Evolutionary conservation across 2,329 filamentous ascomycete species (phyloP), one percentile per base, ranked within the genome.

Genomic region (Pyrenochaeta sp.): DNA sequence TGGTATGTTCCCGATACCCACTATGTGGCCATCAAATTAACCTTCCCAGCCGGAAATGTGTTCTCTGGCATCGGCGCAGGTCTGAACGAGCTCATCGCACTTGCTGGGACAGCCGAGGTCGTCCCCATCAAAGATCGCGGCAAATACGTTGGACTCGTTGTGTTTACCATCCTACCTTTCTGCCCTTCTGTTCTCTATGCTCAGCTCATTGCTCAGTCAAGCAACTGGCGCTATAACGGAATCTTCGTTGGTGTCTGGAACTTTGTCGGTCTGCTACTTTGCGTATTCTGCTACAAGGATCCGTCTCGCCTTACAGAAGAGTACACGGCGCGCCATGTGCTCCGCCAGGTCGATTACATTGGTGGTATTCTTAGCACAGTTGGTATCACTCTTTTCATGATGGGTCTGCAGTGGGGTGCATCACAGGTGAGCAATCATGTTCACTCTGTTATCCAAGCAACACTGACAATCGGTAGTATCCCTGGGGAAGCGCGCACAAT

Each of bases 61-160:
- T 81, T 91, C 61, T 83, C 88, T 9, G 89, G 89, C 1, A 79
- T 86, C 5, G 89, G 88, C 34, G 88, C 88, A 10, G 89, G 89
- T 13, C 83, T 91, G 59, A 88, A 88, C 64, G 88, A 91, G 72
- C 78, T 91, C 34, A 91, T 87, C 5, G 88, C 89, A 4, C 79
- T 91, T 8, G 88, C 89, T 28, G 89, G 84, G 34, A 89, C 88
- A 1, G 86, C 87, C 2, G 89, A 91, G 71, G 81, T 91, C 58
- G 89, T 87, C 0, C 89, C 89, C 1, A 86, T 86, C 22, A 80
- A 84, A 19, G 86, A 90, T 72, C 84, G 89, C 47, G 88, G 86
- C 30, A 83, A 83, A 68, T 90, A 90, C 67, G 84, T 90, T 25
- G 84, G 85, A 12, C 72, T 82, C 0, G 76, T 90, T 13, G 83